A percentile compares a stretch with the other conserved stretches of the same genome.
Evolutionary conservation across 2,329 filamentous ascomycete species (phyloP).

Genomic region (Didymella exigua): DNA sequence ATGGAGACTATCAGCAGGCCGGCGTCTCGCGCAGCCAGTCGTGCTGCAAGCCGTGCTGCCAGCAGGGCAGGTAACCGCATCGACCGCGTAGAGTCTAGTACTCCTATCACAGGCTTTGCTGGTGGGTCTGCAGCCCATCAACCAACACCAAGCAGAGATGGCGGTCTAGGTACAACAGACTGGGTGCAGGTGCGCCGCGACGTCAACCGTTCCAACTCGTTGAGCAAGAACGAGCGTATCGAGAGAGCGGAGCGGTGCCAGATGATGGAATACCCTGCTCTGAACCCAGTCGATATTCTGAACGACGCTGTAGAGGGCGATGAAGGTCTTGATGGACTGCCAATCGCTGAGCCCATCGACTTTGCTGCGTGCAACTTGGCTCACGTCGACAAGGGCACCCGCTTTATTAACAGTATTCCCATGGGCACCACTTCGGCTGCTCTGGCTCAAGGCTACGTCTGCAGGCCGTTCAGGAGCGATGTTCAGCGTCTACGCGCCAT

Average conservation of each 20-base stretch:
- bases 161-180: constrained; percentile 73
- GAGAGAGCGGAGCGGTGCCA: constrained; percentile 89
- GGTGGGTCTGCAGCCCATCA: constrained; percentile 51
- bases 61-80: constrained; percentile 35
- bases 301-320: constrained; percentile 86
- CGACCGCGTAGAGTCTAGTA: constrained; percentile 45
- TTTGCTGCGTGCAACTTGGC: constrained; percentile 79
- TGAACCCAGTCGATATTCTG: constrained; percentile 88
- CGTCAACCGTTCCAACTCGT: constrained; percentile 91
- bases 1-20: constrained; percentile 64
- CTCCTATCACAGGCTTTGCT: constrained; percentile 58
- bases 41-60: constrained; percentile 49
- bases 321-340: constrained; percentile 82
- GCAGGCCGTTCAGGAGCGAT: constrained; percentile 90
- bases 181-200: constrained; percentile 98
- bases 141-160: constrained; percentile 65
- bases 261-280: constrained; percentile 88
- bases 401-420: constrained; percentile 84
- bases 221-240: constrained; percentile 83
- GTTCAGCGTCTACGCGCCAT: constrained; percentile 92
- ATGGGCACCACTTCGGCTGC: constrained; percentile 80
- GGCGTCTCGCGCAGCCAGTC: constrained; percentile 47
- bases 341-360: constrained; percentile 81
- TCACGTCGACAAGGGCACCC: constrained; percentile 93
- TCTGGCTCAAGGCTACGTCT: constrained; percentile 89